Evolutionary conservation across 768 basidiomycete genomes (phyloP), one percentile per base, ranked within the genome.

Genomic region (Auriscalpium microsporum): DNA sequence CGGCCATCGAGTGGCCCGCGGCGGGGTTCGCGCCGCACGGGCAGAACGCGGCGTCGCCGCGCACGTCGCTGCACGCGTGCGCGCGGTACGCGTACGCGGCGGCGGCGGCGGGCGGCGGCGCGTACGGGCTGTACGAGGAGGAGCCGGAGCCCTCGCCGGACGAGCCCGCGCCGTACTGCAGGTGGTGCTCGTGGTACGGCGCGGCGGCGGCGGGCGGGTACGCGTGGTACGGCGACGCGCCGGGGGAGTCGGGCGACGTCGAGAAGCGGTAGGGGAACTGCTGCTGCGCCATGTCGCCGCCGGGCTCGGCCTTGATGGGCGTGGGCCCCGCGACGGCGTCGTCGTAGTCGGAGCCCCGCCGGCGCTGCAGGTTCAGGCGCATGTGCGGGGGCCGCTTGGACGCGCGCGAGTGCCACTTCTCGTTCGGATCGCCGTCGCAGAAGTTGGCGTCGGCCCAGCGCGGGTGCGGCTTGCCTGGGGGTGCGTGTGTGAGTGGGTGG

Each of bases 401-500:
- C 3, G 88, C 87, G 44, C 88, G 80, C 13, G 88, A 90, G 67
- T 90, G 88, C 88, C 88, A 90, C 66, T 88, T 86, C 72, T 90
- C 88, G 62, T 82, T 83, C 4, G 86, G 81, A 68, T 90, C 88
- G 17, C 86, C 86, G 62, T 89, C 86, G 54, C 86, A 80, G 69
- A 87, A 87, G 71, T 75, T 84, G 64, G 76, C 78, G 61, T 90
- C 87, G 10, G 88, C 87, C 89, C 89, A 91, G 38, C 87, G 83
- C 48, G 89, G 89, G 68, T 91, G 89, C 10, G 89, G 89, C 68
- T 91, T 90, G 60, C 88, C 89, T 90, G 64, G 45, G 55, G 1
- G 17, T 13, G 19, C 23, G 11, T n/a, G 42, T 23, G 52, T 59
- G 47, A 55, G 50, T 19, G 47, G 46, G 52, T 52, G 45, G 38